Conservation (phyloP, 192 early-diverging fungal species). For the Linnemannia schmuckeri region DNA sequence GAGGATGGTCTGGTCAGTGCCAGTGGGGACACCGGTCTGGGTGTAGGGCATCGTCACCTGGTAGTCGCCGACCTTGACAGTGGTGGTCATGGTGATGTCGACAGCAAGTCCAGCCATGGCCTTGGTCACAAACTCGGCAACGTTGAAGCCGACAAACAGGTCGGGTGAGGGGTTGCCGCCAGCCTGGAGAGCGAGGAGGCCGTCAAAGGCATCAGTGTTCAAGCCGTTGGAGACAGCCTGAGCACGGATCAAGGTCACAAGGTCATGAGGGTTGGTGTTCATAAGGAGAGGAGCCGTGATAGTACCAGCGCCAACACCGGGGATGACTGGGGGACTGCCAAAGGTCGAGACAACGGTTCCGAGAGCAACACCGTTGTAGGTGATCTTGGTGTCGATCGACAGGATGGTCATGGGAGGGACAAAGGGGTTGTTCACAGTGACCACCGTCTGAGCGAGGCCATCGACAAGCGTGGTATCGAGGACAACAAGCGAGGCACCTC, state of each 20-base stretch:
- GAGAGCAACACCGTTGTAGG: conserved; percentile 49
- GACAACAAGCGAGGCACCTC: conserved; percentile 49
- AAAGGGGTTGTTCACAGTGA: conserved; percentile 64
- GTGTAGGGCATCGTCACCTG: no score
- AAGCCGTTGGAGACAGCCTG: conserved; percentile 48
- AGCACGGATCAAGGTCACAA: conserved; percentile 55
- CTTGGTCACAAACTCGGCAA: conserved; percentile 50
- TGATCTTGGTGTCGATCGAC: no score
- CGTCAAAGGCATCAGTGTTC: conserved; percentile 57
- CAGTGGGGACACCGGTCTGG: conserved; percentile 55
- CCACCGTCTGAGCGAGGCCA: conserved; percentile 48
- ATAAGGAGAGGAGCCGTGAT: conserved; percentile 49
- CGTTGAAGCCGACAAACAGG: conserved; percentile 57
- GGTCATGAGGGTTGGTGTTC: conserved; percentile 58
- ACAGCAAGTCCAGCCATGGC: conserved; percentile 58
- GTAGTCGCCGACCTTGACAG: no score
- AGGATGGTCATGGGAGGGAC: conserved; percentile 56
- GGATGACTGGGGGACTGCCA: conserved; percentile 47
- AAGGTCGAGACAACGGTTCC: conserved; percentile 58
- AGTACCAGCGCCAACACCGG: conserved; percentile 35
- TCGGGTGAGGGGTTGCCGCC: conserved; percentile 30
- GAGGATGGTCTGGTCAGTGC: conserved; percentile 55
- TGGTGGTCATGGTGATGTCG: conserved; percentile 55
- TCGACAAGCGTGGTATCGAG: conserved; percentile 38
- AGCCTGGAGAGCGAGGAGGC: conserved; percentile 45